These are phyloP conservation scores for Ceratobasidium sp. DNA, from an alignment of 1,284 basidiomycete genomes.

Conservation along the genomic window DNA sequence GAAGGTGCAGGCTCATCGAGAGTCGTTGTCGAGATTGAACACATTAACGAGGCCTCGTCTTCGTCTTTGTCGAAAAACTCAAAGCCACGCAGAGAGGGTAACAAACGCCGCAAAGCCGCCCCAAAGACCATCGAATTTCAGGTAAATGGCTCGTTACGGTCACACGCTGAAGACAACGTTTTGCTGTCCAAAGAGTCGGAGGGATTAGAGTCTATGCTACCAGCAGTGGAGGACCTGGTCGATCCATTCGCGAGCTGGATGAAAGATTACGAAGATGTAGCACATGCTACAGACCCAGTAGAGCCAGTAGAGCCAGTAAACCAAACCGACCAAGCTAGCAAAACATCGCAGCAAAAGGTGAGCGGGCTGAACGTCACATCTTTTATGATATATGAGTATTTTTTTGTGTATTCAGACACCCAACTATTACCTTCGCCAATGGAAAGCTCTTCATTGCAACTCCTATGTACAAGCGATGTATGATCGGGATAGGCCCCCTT, in stretches of 20 bases:
- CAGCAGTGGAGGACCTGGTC: background rate
- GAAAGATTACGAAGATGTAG: background rate
- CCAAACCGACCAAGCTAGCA: background rate
- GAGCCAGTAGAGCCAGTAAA: background rate
- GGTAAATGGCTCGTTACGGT: background rate
- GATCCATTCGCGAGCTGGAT: background rate
- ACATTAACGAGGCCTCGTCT: background rate
- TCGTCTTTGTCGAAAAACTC: background rate
- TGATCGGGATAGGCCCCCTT: background rate
- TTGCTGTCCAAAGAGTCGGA: background rate
- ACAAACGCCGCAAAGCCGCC: background rate
- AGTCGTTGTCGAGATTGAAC: background rate
- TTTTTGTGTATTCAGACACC: background rate
- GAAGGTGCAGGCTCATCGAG: background rate
- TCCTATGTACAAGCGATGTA: background rate
- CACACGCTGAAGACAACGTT: background rate
- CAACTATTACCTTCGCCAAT: background rate
- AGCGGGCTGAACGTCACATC: background rate
- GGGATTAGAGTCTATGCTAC: background rate
- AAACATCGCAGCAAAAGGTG: background rate
- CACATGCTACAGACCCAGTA: background rate
- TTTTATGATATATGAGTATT: too few relatives aligned
- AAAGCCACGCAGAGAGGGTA: background rate
- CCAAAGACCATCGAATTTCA: background rate
- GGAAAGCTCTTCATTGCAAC: background rate